Base-by-base conservation (phyloP, 2,329 filamentous ascomycete species). In the Hypoxylon sp. region DNA sequence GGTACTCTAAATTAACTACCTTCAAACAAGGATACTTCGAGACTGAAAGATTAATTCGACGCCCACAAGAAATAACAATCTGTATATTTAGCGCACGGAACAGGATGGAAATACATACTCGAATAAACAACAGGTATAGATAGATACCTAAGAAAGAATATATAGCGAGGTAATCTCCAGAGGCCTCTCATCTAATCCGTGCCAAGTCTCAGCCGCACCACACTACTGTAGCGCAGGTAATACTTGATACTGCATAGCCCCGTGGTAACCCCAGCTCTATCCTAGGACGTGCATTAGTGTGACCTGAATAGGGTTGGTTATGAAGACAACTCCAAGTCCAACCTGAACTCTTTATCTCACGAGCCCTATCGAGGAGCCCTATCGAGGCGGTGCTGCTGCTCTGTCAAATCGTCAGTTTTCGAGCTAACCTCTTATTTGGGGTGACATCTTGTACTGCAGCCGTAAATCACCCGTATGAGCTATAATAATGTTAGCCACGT, bases 191-290 rank as follows among this genome's bases (percentile, higher is more conserved):
- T 15, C 15, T 34, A 15, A 20, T 17, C 46, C 20, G 28, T 37
- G 57, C 57, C 57, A 60, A 60, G 57, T 50, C 49, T 60, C 57
- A 60, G 57, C 57, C 57, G 57, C 57, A 60, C 44, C 50, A 22
- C 50, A 50, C 57, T 51, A 60, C 24, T 15, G 32, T 30, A 48
- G 43, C 20, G 24, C 26, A 32, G 30, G 41, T 28, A 34, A 13
- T 34, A 2, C 13, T 34, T 41, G 15, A 17, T 47, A 11, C 24
- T 26, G 53, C 57, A 60, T 32, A 13, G 57, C 44, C 44, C 34
- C 17, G 44, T 59, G 44, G 50, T 34, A 8, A 24, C 19, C 37
- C 47, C 22, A 51, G 48, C 48, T 51, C 26, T 26, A 26, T 22
- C 32, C 13, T 15, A 13, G 4, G 30, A 11, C 30, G 30, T 10